Percentiles rank a stretch among this genome's conserved stretches.
Conservation (phyloP, 2,329 filamentous ascomycete genomes). For the Botryotinia calthae region DNA sequence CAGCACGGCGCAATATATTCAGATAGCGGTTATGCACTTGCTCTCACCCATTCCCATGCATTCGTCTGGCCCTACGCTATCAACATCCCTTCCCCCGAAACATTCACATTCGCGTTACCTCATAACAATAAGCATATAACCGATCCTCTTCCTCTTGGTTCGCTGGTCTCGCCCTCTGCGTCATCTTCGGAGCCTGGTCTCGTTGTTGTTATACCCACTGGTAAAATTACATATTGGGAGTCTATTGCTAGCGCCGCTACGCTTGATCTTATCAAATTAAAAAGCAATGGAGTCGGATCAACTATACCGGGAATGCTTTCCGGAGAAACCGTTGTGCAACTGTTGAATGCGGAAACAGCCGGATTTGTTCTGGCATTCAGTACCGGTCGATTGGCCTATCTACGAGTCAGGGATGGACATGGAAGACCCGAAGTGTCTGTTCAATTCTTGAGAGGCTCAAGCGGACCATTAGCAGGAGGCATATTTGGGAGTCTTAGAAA, state of each 20-base stretch:
- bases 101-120: constrained; percentile 77
- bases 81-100: constrained; percentile 67
- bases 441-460: constrained; percentile 67
- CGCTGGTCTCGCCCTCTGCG: constrained; percentile 75
- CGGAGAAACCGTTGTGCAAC: constrained; percentile 72
- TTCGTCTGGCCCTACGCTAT: constrained; percentile 86
- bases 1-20: constrained; percentile 66
- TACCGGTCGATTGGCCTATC: constrained; percentile 79
- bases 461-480: constrained; percentile 56
- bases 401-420: constrained; percentile 82
- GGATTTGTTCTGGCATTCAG: constrained; percentile 85
- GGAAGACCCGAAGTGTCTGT: constrained; percentile 78
- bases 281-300: constrained; percentile 75
- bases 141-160: constrained; percentile 77
- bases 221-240: constrained; percentile 92
- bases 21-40: constrained; percentile 70
- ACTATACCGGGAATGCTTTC: constrained; percentile 70
- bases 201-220: constrained; percentile 79
- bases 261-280: constrained; percentile 71
- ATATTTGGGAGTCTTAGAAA: constrained; percentile 80
- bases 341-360: constrained; percentile 78
- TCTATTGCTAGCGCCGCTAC: constrained; percentile 87
- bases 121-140: constrained; percentile 63
- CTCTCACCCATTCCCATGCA: constrained; percentile 76
- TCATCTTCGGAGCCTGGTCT: constrained; percentile 80